These are phyloP conservation scores for Lagenidium sp. DNA, from an alignment of 352 stramenopile genomes.

Conservation along the genomic window DNA sequence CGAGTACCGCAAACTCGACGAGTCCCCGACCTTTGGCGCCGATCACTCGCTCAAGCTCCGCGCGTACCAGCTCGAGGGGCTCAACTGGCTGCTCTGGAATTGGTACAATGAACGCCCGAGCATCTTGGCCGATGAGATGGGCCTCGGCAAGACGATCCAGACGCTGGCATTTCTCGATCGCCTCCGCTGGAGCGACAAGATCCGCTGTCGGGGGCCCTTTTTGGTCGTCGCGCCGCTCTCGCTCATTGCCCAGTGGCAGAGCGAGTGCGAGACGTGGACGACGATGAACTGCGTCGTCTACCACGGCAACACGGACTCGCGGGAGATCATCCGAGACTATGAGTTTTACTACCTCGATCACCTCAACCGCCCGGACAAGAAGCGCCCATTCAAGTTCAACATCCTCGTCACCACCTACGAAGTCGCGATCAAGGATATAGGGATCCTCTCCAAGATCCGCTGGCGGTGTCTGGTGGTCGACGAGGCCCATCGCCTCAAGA, in stretches of 20 bases:
- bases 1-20: constrained; percentile 82
- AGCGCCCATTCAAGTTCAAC: constrained; percentile 83
- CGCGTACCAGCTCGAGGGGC: constrained; percentile 80
- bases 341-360: constrained; percentile 91
- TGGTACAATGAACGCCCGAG: constrained; percentile 86
- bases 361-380: constrained; percentile 65
- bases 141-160: constrained; percentile 92
- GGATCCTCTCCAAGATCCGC: constrained; percentile 92
- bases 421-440: constrained; percentile 87
- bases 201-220: constrained; percentile 91
- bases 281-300: constrained; percentile 99
- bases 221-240: constrained; percentile 98
- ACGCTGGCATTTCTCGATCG: constrained; percentile 92
- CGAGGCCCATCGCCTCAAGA: constrained; percentile 87
- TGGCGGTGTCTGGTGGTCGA: constrained; percentile 86
- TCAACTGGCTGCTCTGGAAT: constrained; percentile 89
- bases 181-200: constrained; percentile 86
- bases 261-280: constrained; percentile 98
- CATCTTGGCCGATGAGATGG: constrained; percentile 88
- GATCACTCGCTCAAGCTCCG: constrained; percentile 67
- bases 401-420: constrained; percentile 90
- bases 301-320: constrained; percentile 91
- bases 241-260: constrained; percentile 99
- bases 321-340: constrained; percentile 91
- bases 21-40: constrained; percentile 61